Evolutionary conservation across 768 basidiomycete genomes (phyloP).

Genomic region (Lactarius indigo): DNA sequence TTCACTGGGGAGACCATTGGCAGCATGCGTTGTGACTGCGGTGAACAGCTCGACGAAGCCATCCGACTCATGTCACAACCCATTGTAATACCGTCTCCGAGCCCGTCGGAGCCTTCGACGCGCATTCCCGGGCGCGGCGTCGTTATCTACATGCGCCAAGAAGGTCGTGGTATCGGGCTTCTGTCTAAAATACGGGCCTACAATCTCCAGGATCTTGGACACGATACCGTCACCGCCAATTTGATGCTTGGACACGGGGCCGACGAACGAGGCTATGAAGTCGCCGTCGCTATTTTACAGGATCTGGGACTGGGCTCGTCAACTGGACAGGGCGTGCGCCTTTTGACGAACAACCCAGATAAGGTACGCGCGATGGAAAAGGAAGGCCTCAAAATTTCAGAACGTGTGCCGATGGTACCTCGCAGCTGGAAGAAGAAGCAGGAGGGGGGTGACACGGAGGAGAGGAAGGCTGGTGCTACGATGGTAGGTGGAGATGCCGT

Average conservation of each 20-base stretch:
- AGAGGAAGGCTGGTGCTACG: constrained; percentile 60
- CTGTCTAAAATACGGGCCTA: constrained; percentile 96
- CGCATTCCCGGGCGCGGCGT: constrained; percentile 83
- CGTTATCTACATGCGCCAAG: constrained; percentile 93
- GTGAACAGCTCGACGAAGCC: constrained; percentile 98
- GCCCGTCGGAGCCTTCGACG: constrained; percentile 32
- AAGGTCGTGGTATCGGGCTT: constrained; percentile 95
- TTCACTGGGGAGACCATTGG: constrained; percentile 98
- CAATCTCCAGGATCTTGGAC: constrained; percentile 95
- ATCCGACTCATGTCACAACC: constrained; percentile 82
- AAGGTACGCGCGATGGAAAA: constrained; percentile 84
- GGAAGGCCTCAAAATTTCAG: constrained; percentile 77
- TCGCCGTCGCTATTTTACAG: constrained; percentile 85
- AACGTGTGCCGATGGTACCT: constrained; percentile 94
- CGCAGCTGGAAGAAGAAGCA: constrained; percentile 64
- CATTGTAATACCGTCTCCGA: constrained; percentile 43
- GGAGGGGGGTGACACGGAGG: constrained; percentile 35
- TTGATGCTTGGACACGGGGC: constrained; percentile 91
- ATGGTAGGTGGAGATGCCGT: constrained; percentile 77
- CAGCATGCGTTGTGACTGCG: constrained; percentile 98
- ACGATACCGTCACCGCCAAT: constrained; percentile 98
- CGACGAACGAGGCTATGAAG: constrained; percentile 89
- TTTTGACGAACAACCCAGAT: constrained; percentile 98
- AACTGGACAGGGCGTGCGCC: constrained; percentile 54
- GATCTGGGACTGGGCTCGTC: constrained; percentile 76